phyloP scores from a whole-genome alignment of 148 eudicot genomes.

The Arctostaphylos glauca region DNA sequence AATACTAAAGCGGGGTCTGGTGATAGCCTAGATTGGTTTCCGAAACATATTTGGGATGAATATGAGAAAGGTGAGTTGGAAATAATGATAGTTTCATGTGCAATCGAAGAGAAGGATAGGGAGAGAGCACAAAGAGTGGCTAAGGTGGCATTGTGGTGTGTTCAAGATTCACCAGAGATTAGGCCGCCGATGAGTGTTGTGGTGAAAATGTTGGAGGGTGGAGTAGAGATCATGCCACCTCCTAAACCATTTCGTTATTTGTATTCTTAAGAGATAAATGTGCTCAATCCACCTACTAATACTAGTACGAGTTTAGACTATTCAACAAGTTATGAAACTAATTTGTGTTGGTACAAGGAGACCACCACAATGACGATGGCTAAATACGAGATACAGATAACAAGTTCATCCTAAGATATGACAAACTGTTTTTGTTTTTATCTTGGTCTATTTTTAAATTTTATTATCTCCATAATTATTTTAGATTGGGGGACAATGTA shows the following conservation, averaged over 20 bases:
- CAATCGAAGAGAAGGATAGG: not conserved
- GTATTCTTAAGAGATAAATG: not conserved
- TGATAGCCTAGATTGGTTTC: conserved; percentile 14
- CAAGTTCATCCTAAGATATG: not conserved
- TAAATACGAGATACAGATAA: conserved; percentile 1
- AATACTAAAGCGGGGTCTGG: not conserved
- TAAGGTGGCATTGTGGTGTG: conserved; percentile 16
- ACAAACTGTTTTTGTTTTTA: not conserved
- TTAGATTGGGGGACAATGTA: not conserved
- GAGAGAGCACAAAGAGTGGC: conserved; percentile 10
- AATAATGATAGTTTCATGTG: not conserved
- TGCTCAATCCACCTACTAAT: not conserved
- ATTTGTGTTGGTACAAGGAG: conserved; percentile 12
- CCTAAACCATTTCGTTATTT: conserved; percentile 4
- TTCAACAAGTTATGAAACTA: not conserved
- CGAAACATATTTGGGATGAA: conserved; percentile 4
- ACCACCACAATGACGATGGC: not conserved
- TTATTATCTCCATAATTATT: not conserved
- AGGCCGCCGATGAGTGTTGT: conserved; percentile 7
- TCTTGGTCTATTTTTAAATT: not conserved
- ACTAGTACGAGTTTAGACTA: not conserved
- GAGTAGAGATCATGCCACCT: conserved; percentile 8
- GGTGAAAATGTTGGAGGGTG: conserved; percentile 16
- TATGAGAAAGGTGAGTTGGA: not conserved
- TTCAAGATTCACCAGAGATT: not conserved